A percentile compares a stretch with the other conserved stretches of the same genome.
Evolutionary conservation across 192 early-diverging fungal genomes (phyloP).

Genomic region (Spinellus fusiger): DNA sequence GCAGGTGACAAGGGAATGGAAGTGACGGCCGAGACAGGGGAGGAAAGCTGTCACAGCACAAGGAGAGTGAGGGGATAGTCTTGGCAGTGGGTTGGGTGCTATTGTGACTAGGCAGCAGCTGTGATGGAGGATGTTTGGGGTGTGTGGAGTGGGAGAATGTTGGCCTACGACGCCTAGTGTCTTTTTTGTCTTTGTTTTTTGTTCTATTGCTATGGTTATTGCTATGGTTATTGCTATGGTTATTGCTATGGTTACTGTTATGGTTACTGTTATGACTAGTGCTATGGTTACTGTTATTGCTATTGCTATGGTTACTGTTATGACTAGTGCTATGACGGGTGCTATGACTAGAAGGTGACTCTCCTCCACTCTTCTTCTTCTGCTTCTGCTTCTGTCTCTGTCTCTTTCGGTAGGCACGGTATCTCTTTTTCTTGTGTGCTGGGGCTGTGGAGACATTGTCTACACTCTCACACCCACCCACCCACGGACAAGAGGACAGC

Average conservation of each 20-base stretch:
- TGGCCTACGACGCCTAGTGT: too few relatives aligned
- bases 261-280: neutral
- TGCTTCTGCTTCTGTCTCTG: neutral
- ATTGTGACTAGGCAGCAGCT: too few relatives aligned
- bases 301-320: neutral
- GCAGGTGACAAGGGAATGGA: too few relatives aligned
- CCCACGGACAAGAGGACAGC: neutral
- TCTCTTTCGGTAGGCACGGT: slow-evolving; percentile 2
- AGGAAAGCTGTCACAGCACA: too few relatives aligned
- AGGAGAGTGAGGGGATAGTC: too few relatives aligned
- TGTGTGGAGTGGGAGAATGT: too few relatives aligned
- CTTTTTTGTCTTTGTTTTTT: too few relatives aligned
- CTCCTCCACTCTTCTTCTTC: too few relatives aligned
- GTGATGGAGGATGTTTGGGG: too few relatives aligned
- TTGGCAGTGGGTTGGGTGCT: too few relatives aligned
- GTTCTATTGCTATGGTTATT: neutral
- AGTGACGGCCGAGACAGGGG: too few relatives aligned
- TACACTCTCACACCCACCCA: slow-evolving; percentile 4
- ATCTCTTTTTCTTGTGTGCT: neutral
- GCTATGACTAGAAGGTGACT: too few relatives aligned
- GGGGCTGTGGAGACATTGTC: neutral
- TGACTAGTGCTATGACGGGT: neutral
- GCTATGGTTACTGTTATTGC: neutral
- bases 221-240: neutral
- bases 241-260: neutral